Conservation (phyloP, 2,329 filamentous ascomycete species). For the Geosmithia flava region DNA sequence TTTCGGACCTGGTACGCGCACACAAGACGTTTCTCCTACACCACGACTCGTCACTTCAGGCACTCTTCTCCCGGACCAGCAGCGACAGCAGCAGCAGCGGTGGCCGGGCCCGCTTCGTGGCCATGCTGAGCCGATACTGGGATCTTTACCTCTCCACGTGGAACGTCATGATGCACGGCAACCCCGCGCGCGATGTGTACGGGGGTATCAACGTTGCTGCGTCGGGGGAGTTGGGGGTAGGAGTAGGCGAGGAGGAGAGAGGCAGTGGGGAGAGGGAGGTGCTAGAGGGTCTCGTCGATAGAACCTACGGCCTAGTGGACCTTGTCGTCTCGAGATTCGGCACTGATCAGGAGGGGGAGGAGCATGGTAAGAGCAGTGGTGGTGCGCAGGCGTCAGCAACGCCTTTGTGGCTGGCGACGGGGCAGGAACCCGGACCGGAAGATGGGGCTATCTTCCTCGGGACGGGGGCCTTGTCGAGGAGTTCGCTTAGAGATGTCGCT, state of each 20-base stretch:
- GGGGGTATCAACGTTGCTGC: slow-evolving; percentile 79
- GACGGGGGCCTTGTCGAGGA: slow-evolving; percentile 57
- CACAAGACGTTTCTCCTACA: slow-evolving; percentile 80
- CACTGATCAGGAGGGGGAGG: slow-evolving; percentile 16
- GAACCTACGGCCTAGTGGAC: slow-evolving; percentile 78
- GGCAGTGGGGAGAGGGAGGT: slow-evolving; percentile 91
- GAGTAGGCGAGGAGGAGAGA: slow-evolving; percentile 90
- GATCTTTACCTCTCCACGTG: slow-evolving; percentile 56
- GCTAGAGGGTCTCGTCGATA: slow-evolving; percentile 70
- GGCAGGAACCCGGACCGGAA: slow-evolving; percentile 51
- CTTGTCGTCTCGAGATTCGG: slow-evolving; percentile 81
- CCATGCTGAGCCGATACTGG: slow-evolving; percentile 72
- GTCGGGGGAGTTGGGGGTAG: slow-evolving; percentile 82
- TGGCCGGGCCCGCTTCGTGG: slow-evolving; percentile 53
- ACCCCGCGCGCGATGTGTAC: slow-evolving; percentile 69
- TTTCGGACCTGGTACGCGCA: slow-evolving; percentile 71
- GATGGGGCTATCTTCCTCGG: slow-evolving; percentile 86
- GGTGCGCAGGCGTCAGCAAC: neutral
- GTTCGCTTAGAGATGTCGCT: slow-evolving; percentile 60
- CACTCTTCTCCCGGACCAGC: slow-evolving; percentile 51
- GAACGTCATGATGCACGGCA: slow-evolving; percentile 85
- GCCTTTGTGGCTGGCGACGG: slow-evolving; percentile 59
- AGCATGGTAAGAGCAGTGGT: slow-evolving; percentile 9
- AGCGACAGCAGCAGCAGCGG: no score
- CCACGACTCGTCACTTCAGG: slow-evolving; percentile 63